Conservation (phyloP, 441 rosid species). For the Arabidopsis hybrid region DNA sequence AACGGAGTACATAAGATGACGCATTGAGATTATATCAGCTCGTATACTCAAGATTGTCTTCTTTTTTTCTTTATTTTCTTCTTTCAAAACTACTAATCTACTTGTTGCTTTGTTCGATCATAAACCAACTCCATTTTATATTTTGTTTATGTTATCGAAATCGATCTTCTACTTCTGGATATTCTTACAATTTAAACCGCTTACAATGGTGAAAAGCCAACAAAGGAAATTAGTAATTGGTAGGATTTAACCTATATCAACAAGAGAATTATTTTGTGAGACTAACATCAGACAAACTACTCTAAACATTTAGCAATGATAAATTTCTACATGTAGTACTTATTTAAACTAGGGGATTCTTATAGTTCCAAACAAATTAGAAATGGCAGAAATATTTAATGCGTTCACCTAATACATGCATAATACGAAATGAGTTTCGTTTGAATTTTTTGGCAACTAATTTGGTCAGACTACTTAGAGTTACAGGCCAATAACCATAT, state of each 20-base stretch:
- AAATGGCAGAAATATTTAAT: slow-evolving; percentile 1
- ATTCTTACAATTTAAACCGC: too few relatives aligned
- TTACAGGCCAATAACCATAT: slow-evolving; percentile 11
- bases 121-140: too few relatives aligned
- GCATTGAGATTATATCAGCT: slow-evolving; percentile 14
- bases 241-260: not conserved
- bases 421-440: not conserved
- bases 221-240: not conserved
- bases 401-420: slow-evolving; percentile 25
- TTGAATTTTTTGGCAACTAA: slow-evolving; percentile 17
- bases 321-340: not conserved
- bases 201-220: too few relatives aligned
- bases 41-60: slow-evolving; percentile 22
- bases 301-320: not conserved
- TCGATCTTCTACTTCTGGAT: too few relatives aligned
- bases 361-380: not conserved
- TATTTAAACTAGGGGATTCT: not conserved
- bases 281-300: not conserved
- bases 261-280: not conserved
- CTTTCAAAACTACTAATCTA: too few relatives aligned
- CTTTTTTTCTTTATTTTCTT: too few relatives aligned
- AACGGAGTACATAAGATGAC: slow-evolving; percentile 29
- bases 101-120: too few relatives aligned
- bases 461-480: slow-evolving; percentile 36
- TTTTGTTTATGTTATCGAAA: too few relatives aligned